Base-by-base conservation (phyloP, 2,329 filamentous ascomycete genomes). In the Fusarium musae region DNA sequence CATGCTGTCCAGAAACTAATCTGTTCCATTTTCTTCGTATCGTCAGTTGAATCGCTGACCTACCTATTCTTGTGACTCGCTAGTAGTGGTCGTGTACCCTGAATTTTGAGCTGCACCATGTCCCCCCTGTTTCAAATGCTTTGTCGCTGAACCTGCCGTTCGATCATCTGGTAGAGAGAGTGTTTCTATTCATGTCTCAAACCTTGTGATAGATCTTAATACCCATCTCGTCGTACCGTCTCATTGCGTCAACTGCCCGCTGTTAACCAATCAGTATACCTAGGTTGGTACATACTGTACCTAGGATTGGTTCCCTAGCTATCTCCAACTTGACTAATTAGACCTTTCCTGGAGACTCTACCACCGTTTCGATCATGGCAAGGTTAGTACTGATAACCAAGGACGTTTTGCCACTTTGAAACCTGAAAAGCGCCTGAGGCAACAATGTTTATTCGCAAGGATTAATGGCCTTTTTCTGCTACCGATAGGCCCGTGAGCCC, bases 351-450 rank as follows among this genome's bases (percentile, higher is more conserved):
- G 53, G 53, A 50, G 34, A 49, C 39, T 53, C n/a, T 69, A 68
- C 47, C 46, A 49, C 53, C 26, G 26, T 44, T 42, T 47, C 23
- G 36, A 54, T 63, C 34, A 47, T 43, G 54, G 46, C n/a, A 43
- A 23, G 40, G 42, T 23, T n/a, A n/a, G 36, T 43, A 47, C 47
- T 32, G 53, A 44, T 50, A 47, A 37, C 37, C 54, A 42, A 40
- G 21, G n/a, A 21, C 34, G 30, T 46, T 59, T 64, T 52, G 47
- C 59, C 69, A 52, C 59, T 23, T 15, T 26, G 39, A 46, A 49
- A 54, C 39, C 32, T n/a, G 21, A 15, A 16, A 3, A 44, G 32
- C 63, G 73, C 76, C 76, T 78, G 69, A 78, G 76, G 76, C 76
- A 75, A 52, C 36, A 59, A 52, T 32, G 16, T 53, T 42, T 26